These are phyloP conservation scores for Globisporangium canariense DNA, from an alignment of 352 stramenopile genomes.

Conservation along the genomic window DNA sequence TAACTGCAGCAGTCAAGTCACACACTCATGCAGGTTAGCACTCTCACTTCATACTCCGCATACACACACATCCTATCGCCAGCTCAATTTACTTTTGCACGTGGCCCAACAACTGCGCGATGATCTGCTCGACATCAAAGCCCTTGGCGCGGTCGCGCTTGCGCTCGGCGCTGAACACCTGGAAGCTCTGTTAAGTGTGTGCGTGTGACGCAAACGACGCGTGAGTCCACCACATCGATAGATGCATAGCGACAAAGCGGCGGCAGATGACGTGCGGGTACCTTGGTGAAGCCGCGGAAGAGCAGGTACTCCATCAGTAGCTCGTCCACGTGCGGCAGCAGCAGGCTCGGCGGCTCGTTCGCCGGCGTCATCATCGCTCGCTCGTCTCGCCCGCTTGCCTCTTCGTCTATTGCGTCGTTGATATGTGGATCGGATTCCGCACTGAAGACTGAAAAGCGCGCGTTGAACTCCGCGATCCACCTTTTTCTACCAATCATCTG, in stretches of 20 bases:
- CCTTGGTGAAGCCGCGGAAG: conserved; percentile 83
- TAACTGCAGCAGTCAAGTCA: conserved; percentile 33
- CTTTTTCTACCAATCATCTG: not conserved
- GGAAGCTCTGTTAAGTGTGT: conserved; percentile 50
- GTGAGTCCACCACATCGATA: too few species aligned
- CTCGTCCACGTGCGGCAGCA: conserved; percentile 79
- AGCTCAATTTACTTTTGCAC: conserved; percentile 44
- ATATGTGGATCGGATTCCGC: conserved; percentile 3
- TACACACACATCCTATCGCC: not conserved
- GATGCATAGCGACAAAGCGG: too few species aligned
- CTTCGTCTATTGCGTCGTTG: not conserved
- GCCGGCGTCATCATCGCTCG: conserved; percentile 1
- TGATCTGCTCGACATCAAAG: conserved; percentile 80
- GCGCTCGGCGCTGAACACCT: conserved; percentile 66
- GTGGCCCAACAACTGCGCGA: conserved; percentile 55
- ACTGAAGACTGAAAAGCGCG: not conserved
- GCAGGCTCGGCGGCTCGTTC: conserved; percentile 38
- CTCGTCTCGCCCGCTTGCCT: not conserved
- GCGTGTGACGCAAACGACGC: too few species aligned
- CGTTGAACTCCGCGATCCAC: not conserved
- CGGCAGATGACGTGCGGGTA: not conserved
- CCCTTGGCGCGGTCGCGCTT: conserved; percentile 67
- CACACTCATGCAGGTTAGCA: not conserved
- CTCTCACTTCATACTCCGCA: not conserved
- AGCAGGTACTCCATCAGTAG: conserved; percentile 86